phyloP scores from a whole-genome alignment of 805 yeast genomes.

The Yamadazyma phyllophila region DNA sequence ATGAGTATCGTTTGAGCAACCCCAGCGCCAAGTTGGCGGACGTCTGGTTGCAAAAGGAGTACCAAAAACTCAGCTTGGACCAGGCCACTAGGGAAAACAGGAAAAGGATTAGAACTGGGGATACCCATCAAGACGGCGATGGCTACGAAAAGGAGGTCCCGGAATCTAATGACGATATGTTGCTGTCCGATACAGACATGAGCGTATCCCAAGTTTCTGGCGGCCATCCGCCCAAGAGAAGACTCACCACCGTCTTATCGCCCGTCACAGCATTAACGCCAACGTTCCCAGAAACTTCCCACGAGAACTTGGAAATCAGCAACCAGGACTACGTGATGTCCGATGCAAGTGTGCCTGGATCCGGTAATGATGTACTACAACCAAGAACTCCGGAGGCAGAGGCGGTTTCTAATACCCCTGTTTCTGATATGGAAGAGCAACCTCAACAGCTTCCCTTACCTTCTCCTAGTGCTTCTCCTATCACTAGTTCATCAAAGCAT shows the following conservation, averaged over 20 bases:
- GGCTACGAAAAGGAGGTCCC: conserved; percentile 12
- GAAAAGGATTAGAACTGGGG: conserved; percentile 21
- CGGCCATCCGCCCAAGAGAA: conserved; percentile 40
- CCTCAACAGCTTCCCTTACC: conserved; percentile 59
- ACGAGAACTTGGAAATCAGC: neutral
- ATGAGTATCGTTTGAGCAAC: conserved; percentile 30
- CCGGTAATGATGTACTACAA: neutral
- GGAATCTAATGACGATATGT: conserved; percentile 23
- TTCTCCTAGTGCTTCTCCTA: conserved; percentile 48
- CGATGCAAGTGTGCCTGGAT: neutral
- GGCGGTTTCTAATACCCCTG: conserved; percentile 31
- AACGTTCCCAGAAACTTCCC: conserved; percentile 5
- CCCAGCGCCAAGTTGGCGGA: conserved; percentile 33
- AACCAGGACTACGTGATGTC: neutral
- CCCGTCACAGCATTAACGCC: conserved; percentile 8
- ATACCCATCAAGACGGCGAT: conserved; percentile 6
- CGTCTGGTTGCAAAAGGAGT: conserved; percentile 29
- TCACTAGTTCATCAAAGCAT: conserved; percentile 16
- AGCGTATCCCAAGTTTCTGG: conserved; percentile 9
- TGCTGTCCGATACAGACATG: conserved; percentile 32
- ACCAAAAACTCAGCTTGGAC: conserved; percentile 23
- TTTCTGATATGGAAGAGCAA: conserved; percentile 36
- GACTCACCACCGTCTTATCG: conserved; percentile 24
- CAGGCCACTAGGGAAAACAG: conserved; percentile 22
- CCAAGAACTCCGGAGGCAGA: conserved; percentile 4